phyloP scores from a whole-genome alignment of 2,329 filamentous ascomycete species.

The Calonectria fujianensis region DNA sequence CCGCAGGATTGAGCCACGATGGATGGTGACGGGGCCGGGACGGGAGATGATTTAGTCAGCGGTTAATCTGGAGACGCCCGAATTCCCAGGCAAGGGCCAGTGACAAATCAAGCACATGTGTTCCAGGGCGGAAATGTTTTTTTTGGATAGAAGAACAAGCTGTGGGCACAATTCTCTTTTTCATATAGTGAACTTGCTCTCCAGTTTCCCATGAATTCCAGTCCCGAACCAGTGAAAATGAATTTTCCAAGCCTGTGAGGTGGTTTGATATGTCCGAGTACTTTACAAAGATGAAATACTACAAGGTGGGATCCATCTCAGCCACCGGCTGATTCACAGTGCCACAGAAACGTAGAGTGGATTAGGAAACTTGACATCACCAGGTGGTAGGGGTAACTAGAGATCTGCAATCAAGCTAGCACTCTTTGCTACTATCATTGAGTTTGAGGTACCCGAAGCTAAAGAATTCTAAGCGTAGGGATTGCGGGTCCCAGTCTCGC shows the following conservation, averaged over 20 bases:
- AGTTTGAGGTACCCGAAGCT: neutral
- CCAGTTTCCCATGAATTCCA: neutral
- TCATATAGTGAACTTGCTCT: no score
- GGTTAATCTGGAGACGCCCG: neutral
- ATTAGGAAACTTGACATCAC: neutral
- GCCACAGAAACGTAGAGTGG: neutral
- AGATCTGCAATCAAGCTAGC: neutral
- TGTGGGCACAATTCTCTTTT: neutral
- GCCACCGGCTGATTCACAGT: neutral
- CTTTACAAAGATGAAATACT: neutral
- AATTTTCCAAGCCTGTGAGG: neutral
- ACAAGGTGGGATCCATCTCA: neutral
- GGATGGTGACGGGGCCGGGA: neutral
- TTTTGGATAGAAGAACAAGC: neutral
- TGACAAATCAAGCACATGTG: neutral
- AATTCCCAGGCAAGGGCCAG: neutral
- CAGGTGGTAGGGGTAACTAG: neutral
- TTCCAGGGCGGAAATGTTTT: neutral
- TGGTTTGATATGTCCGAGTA: neutral
- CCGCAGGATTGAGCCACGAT: neutral
- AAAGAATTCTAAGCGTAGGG: neutral
- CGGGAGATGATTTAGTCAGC: neutral
- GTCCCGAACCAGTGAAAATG: neutral
- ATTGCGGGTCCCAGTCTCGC: neutral
- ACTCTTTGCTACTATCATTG: neutral